phyloP scores from a whole-genome alignment of 768 basidiomycete species.

The Suillus sp. region DNA sequence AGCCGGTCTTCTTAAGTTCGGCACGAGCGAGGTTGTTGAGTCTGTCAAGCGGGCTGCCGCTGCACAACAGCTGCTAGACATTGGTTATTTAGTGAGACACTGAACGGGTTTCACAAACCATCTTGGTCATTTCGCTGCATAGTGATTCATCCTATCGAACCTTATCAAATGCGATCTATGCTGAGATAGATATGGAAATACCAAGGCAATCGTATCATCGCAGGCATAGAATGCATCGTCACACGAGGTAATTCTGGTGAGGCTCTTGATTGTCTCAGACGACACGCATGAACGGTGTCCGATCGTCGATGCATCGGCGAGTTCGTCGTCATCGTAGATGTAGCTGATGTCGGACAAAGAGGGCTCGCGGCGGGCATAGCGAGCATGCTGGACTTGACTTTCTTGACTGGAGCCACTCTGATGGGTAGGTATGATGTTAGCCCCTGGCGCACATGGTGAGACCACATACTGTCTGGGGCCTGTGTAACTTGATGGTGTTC shows the following conservation, averaged over 20 bases:
- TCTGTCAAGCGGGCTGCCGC: conserved; percentile 31
- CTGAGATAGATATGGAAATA: conserved; percentile 10
- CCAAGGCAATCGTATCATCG: conserved; percentile 17
- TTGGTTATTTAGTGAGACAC: conserved; percentile 13
- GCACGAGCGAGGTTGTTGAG: conserved; percentile 30
- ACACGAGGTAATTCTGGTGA: background rate
- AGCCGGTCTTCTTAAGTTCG: conserved; percentile 34
- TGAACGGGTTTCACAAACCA: conserved; percentile 23
- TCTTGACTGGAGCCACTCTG: conserved; percentile 25
- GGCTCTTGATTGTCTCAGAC: conserved; percentile 6
- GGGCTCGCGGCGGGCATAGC: conserved; percentile 13
- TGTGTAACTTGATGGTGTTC: conserved; percentile 27
- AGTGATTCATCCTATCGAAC: conserved; percentile 16
- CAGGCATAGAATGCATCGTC: conserved; percentile 10
- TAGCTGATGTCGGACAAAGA: conserved; percentile 16
- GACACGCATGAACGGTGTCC: conserved; percentile 19
- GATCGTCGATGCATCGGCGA: conserved; percentile 11
- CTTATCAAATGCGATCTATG: conserved; percentile 13
- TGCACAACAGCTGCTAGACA: conserved; percentile 20
- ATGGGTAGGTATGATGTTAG: background rate
- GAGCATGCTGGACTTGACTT: conserved; percentile 12
- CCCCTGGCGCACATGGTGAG: background rate
- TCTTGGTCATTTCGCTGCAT: conserved; percentile 24
- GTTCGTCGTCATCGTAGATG: conserved; percentile 23
- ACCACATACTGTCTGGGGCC: conserved; percentile 24